Percentiles rank a stretch among this genome's conserved stretches.
Evolutionary conservation across 176 grass and related monocot genomes (phyloP).

Genomic region (Cocos nucifera): DNA sequence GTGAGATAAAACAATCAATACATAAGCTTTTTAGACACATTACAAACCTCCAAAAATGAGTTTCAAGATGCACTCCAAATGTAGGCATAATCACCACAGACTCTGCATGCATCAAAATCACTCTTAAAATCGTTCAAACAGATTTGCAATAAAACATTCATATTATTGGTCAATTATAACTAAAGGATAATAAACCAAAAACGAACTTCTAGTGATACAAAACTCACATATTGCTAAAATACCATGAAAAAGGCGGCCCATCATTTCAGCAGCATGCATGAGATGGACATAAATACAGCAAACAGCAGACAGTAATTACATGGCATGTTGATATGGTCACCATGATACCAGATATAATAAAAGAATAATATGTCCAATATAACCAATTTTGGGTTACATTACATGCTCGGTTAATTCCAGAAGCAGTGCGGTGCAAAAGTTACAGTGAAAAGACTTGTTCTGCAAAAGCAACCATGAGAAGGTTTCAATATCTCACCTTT

Average conservation of each 20-base stretch:
- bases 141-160: not conserved
- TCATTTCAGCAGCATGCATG: no score
- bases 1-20: not conserved
- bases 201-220: no score
- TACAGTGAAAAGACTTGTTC: not conserved
- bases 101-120: slow-evolving; percentile 35
- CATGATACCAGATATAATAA: no score
- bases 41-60: slow-evolving; percentile 60
- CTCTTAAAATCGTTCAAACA: not conserved
- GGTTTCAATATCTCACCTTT: slow-evolving; percentile 43
- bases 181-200: no score
- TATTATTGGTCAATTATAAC: not conserved
- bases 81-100: slow-evolving; percentile 62
- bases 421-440: not conserved
- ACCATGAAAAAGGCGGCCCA: no score
- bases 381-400: no score
- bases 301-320: no score
- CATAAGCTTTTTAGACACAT: not conserved
- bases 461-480: not conserved
- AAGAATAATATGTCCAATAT: no score
- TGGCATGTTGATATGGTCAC: no score
- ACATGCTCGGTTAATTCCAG: not conserved
- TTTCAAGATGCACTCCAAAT: slow-evolving; percentile 73
- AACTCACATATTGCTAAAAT: no score
- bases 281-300: no score